These are phyloP conservation scores for Colletotrichum kahawae DNA, from an alignment of 2,329 filamentous ascomycete species.

Conservation along the genomic window DNA sequence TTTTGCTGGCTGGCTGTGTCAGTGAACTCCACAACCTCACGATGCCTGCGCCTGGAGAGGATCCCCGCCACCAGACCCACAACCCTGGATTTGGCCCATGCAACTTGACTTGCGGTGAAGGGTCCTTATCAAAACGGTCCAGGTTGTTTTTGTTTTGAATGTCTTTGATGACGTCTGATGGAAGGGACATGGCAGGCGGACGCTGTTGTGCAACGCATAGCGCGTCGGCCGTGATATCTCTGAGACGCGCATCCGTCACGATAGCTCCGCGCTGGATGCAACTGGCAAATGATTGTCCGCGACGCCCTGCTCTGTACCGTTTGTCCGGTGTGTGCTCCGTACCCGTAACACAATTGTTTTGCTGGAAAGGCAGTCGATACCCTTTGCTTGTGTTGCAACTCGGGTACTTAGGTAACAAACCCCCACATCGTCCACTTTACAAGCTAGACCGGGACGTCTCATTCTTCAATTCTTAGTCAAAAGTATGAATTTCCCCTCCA, in stretches of 20 bases:
- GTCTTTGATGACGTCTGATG: background rate
- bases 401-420: background rate
- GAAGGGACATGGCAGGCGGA: background rate
- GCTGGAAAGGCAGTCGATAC: background rate
- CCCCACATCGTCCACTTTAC: conserved; percentile 1
- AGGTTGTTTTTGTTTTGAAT: background rate
- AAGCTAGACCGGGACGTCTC: background rate
- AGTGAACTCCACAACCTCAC: background rate
- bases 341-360: background rate
- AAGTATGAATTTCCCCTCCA: background rate
- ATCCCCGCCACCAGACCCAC: background rate
- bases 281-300: background rate
- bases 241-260: background rate
- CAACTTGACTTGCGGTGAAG: background rate
- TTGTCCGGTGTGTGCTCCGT: background rate
- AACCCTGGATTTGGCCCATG: background rate
- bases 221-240: background rate
- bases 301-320: background rate
- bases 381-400: background rate
- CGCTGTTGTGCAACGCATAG: background rate
- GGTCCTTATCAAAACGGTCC: background rate
- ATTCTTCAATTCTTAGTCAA: background rate
- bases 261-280: background rate
- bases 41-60: background rate
- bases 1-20: background rate